Conservation (phyloP, 2,329 filamentous ascomycete species). For the Pseudofabraea citricarpa region DNA sequence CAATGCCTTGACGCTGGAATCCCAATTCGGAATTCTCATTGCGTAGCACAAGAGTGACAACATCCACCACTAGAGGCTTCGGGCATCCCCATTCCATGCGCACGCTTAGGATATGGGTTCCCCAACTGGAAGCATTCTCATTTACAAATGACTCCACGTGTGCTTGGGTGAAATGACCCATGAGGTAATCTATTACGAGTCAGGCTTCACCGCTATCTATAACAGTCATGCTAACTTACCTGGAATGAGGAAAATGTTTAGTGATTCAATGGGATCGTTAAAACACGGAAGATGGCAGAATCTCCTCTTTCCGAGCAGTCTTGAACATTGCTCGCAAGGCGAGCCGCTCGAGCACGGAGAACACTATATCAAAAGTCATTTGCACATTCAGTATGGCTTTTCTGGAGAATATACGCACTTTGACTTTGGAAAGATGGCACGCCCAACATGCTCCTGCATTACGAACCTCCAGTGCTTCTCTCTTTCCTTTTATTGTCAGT, state of each 20-base stretch:
- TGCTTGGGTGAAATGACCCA: constrained; percentile 20
- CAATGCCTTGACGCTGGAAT: constrained; percentile 16
- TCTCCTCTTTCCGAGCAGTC: constrained; percentile 23
- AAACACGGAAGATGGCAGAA: constrained; percentile 27
- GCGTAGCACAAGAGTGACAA: constrained; percentile 21
- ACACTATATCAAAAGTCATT: no score
- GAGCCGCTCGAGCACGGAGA: constrained; percentile 26
- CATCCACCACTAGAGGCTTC: constrained; percentile 17
- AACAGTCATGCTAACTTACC: no score
- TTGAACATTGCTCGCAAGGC: constrained; percentile 25
- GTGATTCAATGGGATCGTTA: constrained; percentile 26
- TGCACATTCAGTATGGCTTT: no score
- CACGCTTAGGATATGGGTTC: constrained; percentile 16
- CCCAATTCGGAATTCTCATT: constrained; percentile 16
- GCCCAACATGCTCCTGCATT: constrained; percentile 28
- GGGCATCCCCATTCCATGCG: constrained; percentile 23
- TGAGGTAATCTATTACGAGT: constrained; percentile 18
- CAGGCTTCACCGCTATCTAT: no score
- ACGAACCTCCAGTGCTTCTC: constrained; percentile 24
- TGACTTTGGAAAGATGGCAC: constrained; percentile 28
- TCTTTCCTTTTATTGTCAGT: constrained; percentile 24
- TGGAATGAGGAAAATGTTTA: constrained; percentile 23
- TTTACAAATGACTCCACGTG: constrained; percentile 23
- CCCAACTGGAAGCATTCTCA: constrained; percentile 22
- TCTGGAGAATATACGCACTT: constrained; percentile 14